Percentiles rank a stretch among this genome's conserved stretches.
Conservation (phyloP, 1,284 basidiomycete genomes). For the Leccinum olivaceoglutinosum region DNA sequence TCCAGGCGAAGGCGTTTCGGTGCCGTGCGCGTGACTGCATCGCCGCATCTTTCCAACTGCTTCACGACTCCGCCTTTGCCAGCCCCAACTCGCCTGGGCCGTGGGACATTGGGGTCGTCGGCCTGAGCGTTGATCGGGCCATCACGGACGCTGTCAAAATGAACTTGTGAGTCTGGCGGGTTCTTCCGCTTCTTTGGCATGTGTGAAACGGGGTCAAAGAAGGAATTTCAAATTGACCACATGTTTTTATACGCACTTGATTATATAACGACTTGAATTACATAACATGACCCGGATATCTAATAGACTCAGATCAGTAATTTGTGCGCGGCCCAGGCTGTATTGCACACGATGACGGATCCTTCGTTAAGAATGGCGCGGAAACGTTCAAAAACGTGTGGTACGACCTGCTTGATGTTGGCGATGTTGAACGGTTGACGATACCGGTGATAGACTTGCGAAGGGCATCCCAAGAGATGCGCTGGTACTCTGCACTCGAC, state of each 20-base stretch:
- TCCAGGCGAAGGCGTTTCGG: not conserved
- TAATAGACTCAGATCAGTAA: too few relatives aligned
- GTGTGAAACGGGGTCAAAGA: not conserved
- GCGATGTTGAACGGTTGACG: constrained; percentile 95
- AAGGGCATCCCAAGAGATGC: constrained; percentile 95
- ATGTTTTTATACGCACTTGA: not conserved
- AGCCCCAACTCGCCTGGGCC: not conserved
- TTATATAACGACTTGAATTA: not conserved
- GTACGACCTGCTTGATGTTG: constrained; percentile 80
- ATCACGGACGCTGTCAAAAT: not conserved
- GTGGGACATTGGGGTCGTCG: not conserved
- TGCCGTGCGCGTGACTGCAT: not conserved
- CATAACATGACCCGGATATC: not conserved
- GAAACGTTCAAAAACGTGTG: too few relatives aligned
- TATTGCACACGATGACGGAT: too few relatives aligned
- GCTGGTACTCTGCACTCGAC: constrained; percentile 87
- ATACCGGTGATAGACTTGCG: constrained; percentile 99
- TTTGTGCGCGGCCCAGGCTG: too few relatives aligned
- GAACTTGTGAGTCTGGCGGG: not conserved
- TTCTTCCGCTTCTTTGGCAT: not conserved
- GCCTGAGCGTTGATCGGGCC: not conserved
- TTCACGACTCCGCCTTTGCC: not conserved
- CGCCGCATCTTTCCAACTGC: not conserved
- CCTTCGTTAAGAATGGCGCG: too few relatives aligned
- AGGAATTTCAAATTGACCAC: not conserved